phyloP scores from a whole-genome alignment of 2,329 filamentous ascomycete genomes.

The Seiridium cupressi region DNA sequence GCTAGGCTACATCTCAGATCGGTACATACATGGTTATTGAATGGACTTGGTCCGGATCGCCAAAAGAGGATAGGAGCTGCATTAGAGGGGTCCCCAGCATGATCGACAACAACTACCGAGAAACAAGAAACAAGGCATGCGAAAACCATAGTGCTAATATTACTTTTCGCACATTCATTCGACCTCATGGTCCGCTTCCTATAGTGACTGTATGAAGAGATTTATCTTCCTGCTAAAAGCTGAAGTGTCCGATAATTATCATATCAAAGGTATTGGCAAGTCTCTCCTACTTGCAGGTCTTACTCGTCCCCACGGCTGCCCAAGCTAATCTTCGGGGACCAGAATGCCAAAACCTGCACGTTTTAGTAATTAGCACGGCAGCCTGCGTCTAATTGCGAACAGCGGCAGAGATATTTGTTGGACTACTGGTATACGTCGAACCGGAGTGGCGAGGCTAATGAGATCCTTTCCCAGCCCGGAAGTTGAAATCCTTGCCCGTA shows the following conservation, averaged over 20 bases:
- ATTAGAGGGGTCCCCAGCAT: neutral
- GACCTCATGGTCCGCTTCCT: neutral
- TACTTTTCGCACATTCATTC: neutral
- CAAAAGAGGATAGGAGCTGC: neutral
- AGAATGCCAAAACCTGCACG: too few species aligned
- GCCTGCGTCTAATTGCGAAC: neutral
- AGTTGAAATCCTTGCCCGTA: too few species aligned
- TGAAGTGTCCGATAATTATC: neutral
- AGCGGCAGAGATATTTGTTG: neutral
- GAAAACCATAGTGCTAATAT: neutral
- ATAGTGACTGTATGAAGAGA: neutral
- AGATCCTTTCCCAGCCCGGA: too few species aligned
- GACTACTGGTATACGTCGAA: too few species aligned
- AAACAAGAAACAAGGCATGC: neutral
- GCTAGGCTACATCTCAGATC: neutral
- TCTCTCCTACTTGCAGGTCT: neutral
- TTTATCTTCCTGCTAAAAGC: neutral
- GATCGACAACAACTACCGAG: neutral
- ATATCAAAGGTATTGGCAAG: neutral
- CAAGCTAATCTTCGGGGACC: neutral
- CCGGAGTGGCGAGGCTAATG: too few species aligned
- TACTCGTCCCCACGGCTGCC: neutral
- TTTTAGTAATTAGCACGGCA: neutral
- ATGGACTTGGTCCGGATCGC: neutral
- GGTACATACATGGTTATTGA: neutral